phyloP scores from a whole-genome alignment of 2,329 filamentous ascomycete species.

The Fusarium falciforme region DNA sequence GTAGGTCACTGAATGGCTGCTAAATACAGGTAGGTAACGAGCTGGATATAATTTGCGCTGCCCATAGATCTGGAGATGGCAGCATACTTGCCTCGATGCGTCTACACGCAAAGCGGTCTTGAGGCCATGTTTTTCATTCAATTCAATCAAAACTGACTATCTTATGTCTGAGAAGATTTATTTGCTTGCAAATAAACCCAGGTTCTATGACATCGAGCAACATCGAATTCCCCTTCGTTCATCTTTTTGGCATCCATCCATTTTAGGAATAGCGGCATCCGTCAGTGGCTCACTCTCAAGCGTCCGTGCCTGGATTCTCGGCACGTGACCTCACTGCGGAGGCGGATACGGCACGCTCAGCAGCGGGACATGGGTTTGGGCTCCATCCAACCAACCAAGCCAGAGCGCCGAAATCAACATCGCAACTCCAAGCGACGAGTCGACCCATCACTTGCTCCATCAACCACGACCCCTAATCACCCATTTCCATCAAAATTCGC shows the following conservation, averaged over 20 bases:
- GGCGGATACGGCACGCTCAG: neutral
- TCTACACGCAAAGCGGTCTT: neutral
- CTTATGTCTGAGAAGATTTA: neutral
- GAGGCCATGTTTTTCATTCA: neutral
- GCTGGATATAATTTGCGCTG: neutral
- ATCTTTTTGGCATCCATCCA: neutral
- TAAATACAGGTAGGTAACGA: neutral
- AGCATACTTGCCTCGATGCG: neutral
- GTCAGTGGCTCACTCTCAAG: slow-evolving; percentile 13
- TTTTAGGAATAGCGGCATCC: neutral
- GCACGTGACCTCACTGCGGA: slow-evolving; percentile 6
- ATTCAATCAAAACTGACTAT: neutral
- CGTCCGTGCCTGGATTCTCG: neutral
- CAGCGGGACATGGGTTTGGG: slow-evolving; percentile 21
- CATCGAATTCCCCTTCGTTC: neutral
- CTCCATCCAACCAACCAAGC: slow-evolving; percentile 34
- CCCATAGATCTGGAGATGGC: neutral
- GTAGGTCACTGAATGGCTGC: neutral
- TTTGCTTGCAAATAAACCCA: neutral
- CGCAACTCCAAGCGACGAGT: slow-evolving; percentile 39
- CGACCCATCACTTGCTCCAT: slow-evolving; percentile 39
- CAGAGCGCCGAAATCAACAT: slow-evolving; percentile 41
- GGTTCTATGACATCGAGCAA: neutral
- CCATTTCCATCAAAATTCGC: slow-evolving; percentile 47
- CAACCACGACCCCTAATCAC: slow-evolving; percentile 39